Percentiles rank a stretch among this genome's conserved stretches.
phyloP scores from a whole-genome alignment of 352 stramenopile species.

The Phytophthora quininea region DNA sequence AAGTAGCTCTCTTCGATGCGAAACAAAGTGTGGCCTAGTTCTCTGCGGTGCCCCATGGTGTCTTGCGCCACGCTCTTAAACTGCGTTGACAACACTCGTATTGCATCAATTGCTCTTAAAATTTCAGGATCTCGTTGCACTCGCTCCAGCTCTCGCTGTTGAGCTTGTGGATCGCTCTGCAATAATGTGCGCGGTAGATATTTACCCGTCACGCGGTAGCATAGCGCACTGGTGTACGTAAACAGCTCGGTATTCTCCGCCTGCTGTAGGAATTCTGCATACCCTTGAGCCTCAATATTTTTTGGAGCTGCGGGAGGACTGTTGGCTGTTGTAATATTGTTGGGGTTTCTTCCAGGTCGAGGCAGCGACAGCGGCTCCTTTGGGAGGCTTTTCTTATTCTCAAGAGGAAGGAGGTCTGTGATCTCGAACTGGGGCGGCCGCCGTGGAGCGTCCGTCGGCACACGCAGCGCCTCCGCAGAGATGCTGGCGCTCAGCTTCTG shows the following conservation, averaged over 20 bases:
- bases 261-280: constrained; percentile 42
- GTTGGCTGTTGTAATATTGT: background rate
- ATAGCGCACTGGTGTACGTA: constrained; percentile 67
- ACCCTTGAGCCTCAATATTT: constrained; percentile 26
- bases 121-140: constrained; percentile 69
- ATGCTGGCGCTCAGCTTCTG: constrained; percentile 43
- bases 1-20: constrained; percentile 80
- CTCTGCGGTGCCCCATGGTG: constrained; percentile 67
- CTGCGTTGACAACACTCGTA: constrained; percentile 61
- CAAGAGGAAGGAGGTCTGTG: constrained; percentile 34
- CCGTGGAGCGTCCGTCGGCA: background rate
- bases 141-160: constrained; percentile 61
- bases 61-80: constrained; percentile 72
- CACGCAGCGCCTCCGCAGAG: constrained; percentile 35
- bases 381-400: constrained; percentile 18
- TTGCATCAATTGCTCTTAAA: constrained; percentile 51
- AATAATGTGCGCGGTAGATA: constrained; percentile 60
- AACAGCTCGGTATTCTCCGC: constrained; percentile 76
- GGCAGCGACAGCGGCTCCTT: constrained; percentile 18
- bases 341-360: constrained; percentile 5
- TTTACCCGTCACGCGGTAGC: constrained; percentile 63
- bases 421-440: constrained; percentile 33
- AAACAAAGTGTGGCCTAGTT: constrained; percentile 67
- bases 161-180: constrained; percentile 46
- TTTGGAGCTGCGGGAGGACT: constrained; percentile 15